phyloP scores from a whole-genome alignment of 768 basidiomycete genomes.

The Suillus spraguei region DNA sequence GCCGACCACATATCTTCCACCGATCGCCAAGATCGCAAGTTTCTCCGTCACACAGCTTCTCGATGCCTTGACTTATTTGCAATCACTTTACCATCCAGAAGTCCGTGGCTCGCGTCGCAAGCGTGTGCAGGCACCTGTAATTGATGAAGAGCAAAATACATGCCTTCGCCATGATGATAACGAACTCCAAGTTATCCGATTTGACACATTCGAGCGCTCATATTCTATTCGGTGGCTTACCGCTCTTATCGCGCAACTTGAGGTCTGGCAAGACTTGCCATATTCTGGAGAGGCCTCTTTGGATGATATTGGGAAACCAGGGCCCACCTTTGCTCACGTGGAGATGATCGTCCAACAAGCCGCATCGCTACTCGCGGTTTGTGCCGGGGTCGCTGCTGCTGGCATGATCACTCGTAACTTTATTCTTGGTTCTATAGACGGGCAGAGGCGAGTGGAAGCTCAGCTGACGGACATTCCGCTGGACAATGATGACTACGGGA shows the following conservation, averaged over 20 bases:
- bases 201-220: conserved; percentile 69
- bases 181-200: conserved; percentile 39
- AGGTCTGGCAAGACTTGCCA: conserved; percentile 14
- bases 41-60: conserved; percentile 39
- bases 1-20: conserved; percentile 58
- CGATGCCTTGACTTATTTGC: conserved; percentile 52
- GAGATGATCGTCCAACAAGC: conserved; percentile 53
- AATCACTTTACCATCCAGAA: conserved; percentile 57
- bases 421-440: conserved; percentile 37
- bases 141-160: not conserved
- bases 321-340: conserved; percentile 3
- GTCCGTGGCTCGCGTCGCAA: conserved; percentile 61
- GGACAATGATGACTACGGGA: conserved; percentile 67
- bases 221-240: conserved; percentile 78
- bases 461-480: conserved; percentile 69
- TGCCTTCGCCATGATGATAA: conserved; percentile 1
- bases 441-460: conserved; percentile 34
- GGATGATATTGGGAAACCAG: not conserved
- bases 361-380: conserved; percentile 63
- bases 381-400: conserved; percentile 64
- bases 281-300: not conserved
- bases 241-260: conserved; percentile 51
- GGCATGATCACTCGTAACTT: conserved; percentile 59
- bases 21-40: conserved; percentile 46
- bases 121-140: not conserved